Conservation (phyloP, 2,329 filamentous ascomycete genomes). For the Pseudovirgaria hyperparasitica region DNA sequence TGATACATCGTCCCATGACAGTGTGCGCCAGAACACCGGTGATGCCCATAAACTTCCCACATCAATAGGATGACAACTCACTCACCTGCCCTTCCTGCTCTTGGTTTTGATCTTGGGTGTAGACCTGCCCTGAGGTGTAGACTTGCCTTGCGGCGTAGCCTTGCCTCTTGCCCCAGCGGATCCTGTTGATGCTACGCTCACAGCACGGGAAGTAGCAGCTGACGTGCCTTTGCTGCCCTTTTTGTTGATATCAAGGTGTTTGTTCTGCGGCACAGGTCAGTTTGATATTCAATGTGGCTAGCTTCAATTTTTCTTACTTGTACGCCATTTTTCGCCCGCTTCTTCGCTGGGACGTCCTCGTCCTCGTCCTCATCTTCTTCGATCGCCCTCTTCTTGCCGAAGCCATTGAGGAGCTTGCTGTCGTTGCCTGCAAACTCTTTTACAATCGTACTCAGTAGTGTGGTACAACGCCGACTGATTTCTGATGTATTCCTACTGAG, state of each 20-base stretch:
- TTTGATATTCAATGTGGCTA: constrained; percentile 8
- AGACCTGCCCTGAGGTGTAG: too few relatives aligned
- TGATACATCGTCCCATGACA: background rate
- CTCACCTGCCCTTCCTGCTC: background rate
- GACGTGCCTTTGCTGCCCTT: constrained; percentile 62
- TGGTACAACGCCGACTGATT: constrained; percentile 83
- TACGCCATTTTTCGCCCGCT: constrained; percentile 80
- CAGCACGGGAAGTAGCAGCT: constrained; percentile 67
- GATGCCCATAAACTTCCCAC: constrained; percentile 1
- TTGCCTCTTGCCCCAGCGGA: constrained; percentile 38
- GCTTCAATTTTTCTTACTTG: constrained; percentile 49
- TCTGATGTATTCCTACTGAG: constrained; percentile 86
- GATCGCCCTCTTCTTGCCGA: constrained; percentile 59
- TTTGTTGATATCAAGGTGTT: constrained; percentile 82
- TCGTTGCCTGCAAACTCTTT: constrained; percentile 70
- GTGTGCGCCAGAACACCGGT: background rate
- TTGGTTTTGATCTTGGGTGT: background rate
- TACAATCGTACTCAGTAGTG: constrained; percentile 83
- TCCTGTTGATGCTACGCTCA: constrained; percentile 69
- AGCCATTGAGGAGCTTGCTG: constrained; percentile 42
- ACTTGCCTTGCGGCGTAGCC: constrained; percentile 34
- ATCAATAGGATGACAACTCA: too few relatives aligned
- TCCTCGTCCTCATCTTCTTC: constrained; percentile 72
- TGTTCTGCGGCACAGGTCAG: constrained; percentile 74
- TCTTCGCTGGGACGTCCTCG: constrained; percentile 72